Percentiles rank a stretch among this genome's conserved stretches.
Evolutionary conservation across 2,329 filamentous ascomycete genomes (phyloP).

Genomic region (Coniochaeta ligniaria): DNA sequence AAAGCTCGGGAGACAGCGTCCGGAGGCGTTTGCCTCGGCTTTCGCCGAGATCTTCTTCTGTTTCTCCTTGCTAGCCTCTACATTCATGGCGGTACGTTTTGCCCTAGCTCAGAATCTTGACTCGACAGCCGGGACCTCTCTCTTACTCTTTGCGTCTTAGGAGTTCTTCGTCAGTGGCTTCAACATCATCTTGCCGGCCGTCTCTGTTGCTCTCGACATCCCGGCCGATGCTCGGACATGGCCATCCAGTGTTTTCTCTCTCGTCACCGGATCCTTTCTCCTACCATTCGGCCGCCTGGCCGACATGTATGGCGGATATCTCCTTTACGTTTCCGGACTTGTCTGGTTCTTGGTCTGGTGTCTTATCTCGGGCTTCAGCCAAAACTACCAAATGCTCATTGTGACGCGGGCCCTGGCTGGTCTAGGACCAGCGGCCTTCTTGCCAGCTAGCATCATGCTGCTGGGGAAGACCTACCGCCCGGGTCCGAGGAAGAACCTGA

Average conservation of each 20-base stretch:
- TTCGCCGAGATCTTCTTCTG: conserved; percentile 52
- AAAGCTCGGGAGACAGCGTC: conserved; percentile 50
- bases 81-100: conserved; percentile 42
- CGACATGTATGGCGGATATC: conserved; percentile 40
- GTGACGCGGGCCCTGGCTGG: conserved; percentile 54
- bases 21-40: conserved; percentile 39
- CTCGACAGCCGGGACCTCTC: neutral
- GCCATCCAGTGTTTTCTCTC: conserved; percentile 44
- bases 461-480: conserved; percentile 52
- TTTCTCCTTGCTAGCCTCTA: conserved; percentile 50
- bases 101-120: neutral
- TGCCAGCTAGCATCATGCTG: conserved; percentile 54
- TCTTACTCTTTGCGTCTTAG: conserved; percentile 13
- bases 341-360: conserved; percentile 48
- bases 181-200: conserved; percentile 48
- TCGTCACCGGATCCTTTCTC: conserved; percentile 33
- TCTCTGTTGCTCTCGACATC: conserved; percentile 47
- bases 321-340: conserved; percentile 36
- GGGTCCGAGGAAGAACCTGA: conserved; percentile 53
- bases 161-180: conserved; percentile 62
- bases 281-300: conserved; percentile 40
- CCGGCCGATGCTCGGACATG: conserved; percentile 45
- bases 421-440: conserved; percentile 49
- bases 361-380: conserved; percentile 48
- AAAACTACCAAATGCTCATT: conserved; percentile 51